These are phyloP conservation scores for Typha latifolia DNA, from an alignment of 176 grass and related monocot genomes.

Conservation along the genomic window DNA sequence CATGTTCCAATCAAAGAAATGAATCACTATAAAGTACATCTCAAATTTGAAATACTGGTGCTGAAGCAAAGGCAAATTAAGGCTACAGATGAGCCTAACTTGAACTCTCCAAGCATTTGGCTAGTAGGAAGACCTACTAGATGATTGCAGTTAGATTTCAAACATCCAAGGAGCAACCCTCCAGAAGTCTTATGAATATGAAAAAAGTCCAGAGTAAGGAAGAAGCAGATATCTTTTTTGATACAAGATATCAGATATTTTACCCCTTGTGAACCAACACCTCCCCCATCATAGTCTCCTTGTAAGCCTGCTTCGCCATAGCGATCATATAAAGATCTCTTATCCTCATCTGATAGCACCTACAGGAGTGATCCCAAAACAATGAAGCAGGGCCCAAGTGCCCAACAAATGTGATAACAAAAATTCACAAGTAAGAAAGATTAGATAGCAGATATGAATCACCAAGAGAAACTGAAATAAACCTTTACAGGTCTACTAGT, in stretches of 20 bases:
- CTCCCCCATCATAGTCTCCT: conserved; percentile 29
- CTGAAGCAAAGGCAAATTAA: not conserved
- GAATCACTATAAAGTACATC: not conserved
- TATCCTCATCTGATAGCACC: conserved; percentile 80
- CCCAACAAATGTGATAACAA: not conserved
- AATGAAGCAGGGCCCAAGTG: not conserved
- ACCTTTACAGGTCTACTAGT: no score
- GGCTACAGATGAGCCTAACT: not conserved
- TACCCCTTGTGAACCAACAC: conserved; percentile 52
- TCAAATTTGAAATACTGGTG: not conserved
- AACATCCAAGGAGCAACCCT: not conserved
- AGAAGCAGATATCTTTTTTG: conserved; percentile 7
- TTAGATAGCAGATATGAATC: no score
- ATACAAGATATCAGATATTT: conserved; percentile 10
- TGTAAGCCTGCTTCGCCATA: conserved; percentile 55
- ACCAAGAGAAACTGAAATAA: no score
- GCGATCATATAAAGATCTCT: conserved; percentile 76
- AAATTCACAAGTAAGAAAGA: no score
- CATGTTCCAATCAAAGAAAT: not conserved
- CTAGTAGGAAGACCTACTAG: not conserved
- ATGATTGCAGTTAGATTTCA: not conserved
- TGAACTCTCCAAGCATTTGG: not conserved
- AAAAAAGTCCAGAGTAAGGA: not conserved
- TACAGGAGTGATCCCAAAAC: conserved; percentile 22
- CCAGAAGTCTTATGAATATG: not conserved